A percentile compares a stretch with the other conserved stretches of the same genome.
These are phyloP conservation scores for Backusella tuberculispora DNA, from an alignment of 192 early-diverging fungal genomes.

Conservation along the genomic window DNA sequence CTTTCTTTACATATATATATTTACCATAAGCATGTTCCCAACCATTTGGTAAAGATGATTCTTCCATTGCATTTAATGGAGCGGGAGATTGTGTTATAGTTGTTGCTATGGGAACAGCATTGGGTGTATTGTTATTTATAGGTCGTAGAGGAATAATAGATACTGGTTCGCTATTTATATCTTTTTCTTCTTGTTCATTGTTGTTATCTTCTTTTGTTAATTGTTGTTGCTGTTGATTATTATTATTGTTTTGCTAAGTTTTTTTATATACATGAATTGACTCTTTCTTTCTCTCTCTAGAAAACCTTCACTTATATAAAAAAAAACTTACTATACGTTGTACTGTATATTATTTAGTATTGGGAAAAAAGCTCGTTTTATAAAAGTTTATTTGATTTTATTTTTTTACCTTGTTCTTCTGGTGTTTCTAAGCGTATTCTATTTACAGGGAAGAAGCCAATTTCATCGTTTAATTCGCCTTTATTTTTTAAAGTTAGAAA, in stretches of 20 bases:
- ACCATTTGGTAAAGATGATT: conserved; percentile 41
- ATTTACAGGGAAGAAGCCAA: conserved; percentile 47
- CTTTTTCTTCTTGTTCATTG: neutral
- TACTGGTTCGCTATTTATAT: neutral
- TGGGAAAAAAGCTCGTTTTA: neutral
- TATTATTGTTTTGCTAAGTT: neutral
- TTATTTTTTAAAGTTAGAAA: neutral
- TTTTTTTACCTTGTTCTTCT: conserved; percentile 2
- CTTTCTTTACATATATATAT: neutral
- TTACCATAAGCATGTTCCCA: conserved; percentile 54
- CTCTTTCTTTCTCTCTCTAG: no score
- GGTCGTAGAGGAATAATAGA: neutral
- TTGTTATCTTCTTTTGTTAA: neutral
- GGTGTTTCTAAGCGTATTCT: conserved; percentile 34
- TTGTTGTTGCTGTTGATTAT: neutral
- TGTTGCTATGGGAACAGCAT: neutral
- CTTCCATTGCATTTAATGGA: neutral
- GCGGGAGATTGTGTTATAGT: neutral
- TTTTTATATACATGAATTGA: no score
- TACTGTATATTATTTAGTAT: neutral
- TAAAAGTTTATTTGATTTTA: neutral
- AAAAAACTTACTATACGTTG: neutral
- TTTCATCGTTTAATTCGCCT: conserved; percentile 40
- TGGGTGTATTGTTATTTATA: neutral
- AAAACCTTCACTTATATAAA: neutral